Percentiles rank a stretch among this genome's conserved stretches.
Evolutionary conservation across 805 yeast genomes (phyloP).

Genomic region (Myxozyma vanderwaltii): DNA sequence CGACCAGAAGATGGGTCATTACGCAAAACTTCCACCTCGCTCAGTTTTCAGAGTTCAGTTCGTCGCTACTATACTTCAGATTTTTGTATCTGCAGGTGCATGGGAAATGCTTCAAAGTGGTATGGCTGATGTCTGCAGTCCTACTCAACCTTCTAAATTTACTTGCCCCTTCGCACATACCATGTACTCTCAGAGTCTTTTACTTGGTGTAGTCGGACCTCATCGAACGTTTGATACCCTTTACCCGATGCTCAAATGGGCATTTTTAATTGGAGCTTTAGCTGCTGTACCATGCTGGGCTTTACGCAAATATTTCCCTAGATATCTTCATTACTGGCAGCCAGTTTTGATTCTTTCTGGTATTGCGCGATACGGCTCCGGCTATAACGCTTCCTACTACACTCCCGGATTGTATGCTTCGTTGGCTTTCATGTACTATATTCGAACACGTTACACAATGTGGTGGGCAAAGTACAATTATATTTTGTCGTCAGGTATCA

Average conservation of each 20-base stretch:
- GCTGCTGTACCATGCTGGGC: constrained; percentile 49
- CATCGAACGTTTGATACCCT: constrained; percentile 56
- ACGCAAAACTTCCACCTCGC: constrained; percentile 64
- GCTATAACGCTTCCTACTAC: constrained; percentile 73
- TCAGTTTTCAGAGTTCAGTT: constrained; percentile 58
- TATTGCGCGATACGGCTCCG: constrained; percentile 25
- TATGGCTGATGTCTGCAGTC: constrained; percentile 48
- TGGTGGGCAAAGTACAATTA: constrained; percentile 82
- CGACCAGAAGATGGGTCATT: constrained; percentile 48
- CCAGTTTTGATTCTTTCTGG: constrained; percentile 63
- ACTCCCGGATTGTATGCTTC: constrained; percentile 70
- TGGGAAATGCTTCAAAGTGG: constrained; percentile 37
- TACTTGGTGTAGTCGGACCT: constrained; percentile 70
- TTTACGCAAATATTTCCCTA: constrained; percentile 7
- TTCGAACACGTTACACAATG: constrained; percentile 55
- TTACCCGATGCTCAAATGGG: constrained; percentile 58
- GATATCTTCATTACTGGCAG: constrained; percentile 50
- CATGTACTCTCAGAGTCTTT: constrained; percentile 57
- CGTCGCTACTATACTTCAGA: constrained; percentile 49
- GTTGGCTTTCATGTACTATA: constrained; percentile 56
- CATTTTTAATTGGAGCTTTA: constrained; percentile 59
- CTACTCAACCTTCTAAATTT: constrained; percentile 49
- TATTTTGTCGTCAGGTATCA: constrained; percentile 63
- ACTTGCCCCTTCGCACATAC: constrained; percentile 51
- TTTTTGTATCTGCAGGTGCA: constrained; percentile 48